These are phyloP conservation scores for Periconia sp. DNA, from an alignment of 2,329 filamentous ascomycete species.

Conservation along the genomic window DNA sequence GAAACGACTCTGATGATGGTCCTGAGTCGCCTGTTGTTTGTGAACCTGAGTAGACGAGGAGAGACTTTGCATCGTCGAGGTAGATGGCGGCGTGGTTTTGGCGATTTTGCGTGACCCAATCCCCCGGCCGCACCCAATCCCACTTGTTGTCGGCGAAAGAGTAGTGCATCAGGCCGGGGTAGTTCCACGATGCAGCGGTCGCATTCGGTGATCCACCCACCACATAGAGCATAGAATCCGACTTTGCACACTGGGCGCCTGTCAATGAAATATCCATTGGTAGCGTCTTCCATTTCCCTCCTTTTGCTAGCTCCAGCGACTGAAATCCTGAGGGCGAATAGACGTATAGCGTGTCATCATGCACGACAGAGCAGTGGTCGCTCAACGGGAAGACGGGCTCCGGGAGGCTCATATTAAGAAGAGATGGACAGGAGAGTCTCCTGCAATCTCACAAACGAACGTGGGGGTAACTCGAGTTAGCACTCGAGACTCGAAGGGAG, in stretches of 20 bases:
- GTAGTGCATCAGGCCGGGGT: conserved; percentile 77
- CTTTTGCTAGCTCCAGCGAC: conserved; percentile 70
- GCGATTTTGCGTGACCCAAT: conserved; percentile 68
- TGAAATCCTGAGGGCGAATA: conserved; percentile 79
- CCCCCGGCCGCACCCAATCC: conserved; percentile 60
- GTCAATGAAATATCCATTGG: conserved; percentile 71
- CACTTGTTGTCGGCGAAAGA: conserved; percentile 63
- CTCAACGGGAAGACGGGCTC: conserved; percentile 72
- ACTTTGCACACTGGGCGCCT: conserved; percentile 78
- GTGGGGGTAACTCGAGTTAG: conserved; percentile 25
- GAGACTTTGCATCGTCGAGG: conserved; percentile 70
- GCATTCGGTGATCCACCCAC: conserved; percentile 69
- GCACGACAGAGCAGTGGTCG: conserved; percentile 80
- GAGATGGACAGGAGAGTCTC: conserved; percentile 11
- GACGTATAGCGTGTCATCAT: conserved; percentile 83
- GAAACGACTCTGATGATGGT: conserved; percentile 76
- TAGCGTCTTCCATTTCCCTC: conserved; percentile 74
- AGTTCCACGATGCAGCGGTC: conserved; percentile 54
- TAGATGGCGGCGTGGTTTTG: conserved; percentile 78
- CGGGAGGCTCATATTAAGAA: conserved; percentile 70
- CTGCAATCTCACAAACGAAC: conserved; percentile 16
- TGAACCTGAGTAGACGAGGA: conserved; percentile 82
- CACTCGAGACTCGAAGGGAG: conserved; percentile 22
- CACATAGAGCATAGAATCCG: conserved; percentile 74
- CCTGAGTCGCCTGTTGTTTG: conserved; percentile 62